Evolutionary conservation across 2,329 filamentous ascomycete species (phyloP).

Genomic region (Diplocarpon rosae): DNA sequence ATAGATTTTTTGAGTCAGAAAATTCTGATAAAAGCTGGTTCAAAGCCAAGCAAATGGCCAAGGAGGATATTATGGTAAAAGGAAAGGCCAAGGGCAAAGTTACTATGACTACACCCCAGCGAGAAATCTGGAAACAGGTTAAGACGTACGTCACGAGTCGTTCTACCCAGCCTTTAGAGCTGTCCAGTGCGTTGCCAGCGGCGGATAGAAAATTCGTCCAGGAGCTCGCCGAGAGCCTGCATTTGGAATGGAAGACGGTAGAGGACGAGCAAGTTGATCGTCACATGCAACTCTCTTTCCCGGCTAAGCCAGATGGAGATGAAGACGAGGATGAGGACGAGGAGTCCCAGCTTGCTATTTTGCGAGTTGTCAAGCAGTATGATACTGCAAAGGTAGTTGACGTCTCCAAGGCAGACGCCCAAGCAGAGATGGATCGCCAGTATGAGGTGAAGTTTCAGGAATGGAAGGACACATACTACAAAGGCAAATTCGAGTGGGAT

Average conservation of each 20-base stretch:
- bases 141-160: slow-evolving; percentile 72
- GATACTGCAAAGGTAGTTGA: slow-evolving; percentile 84
- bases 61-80: slow-evolving; percentile 54
- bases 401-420: slow-evolving; percentile 64
- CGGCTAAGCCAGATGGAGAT: slow-evolving; percentile 35
- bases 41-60: slow-evolving; percentile 69
- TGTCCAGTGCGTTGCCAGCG: slow-evolving; percentile 63
- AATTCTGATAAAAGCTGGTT: slow-evolving; percentile 86
- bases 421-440: slow-evolving; percentile 67
- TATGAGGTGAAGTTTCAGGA: slow-evolving; percentile 83
- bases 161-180: slow-evolving; percentile 53
- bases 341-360: slow-evolving; percentile 71
- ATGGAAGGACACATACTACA: slow-evolving; percentile 95
- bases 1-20: slow-evolving; percentile 85
- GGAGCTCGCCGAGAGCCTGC: slow-evolving; percentile 63
- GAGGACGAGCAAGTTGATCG: slow-evolving; percentile 54
- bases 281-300: slow-evolving; percentile 52
- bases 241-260: slow-evolving; percentile 53
- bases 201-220: slow-evolving; percentile 89
- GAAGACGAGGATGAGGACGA: slow-evolving; percentile 66
- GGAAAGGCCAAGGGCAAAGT: slow-evolving; percentile 53
- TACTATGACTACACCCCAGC: slow-evolving; percentile 69
- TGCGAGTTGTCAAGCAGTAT: slow-evolving; percentile 79
- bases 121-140: slow-evolving; percentile 70
- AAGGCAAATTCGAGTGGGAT: slow-evolving; percentile 82